These are phyloP conservation scores for Syncephalastrum sp. DNA, from an alignment of 371 early-diverging fungal species.

Conservation along the genomic window DNA sequence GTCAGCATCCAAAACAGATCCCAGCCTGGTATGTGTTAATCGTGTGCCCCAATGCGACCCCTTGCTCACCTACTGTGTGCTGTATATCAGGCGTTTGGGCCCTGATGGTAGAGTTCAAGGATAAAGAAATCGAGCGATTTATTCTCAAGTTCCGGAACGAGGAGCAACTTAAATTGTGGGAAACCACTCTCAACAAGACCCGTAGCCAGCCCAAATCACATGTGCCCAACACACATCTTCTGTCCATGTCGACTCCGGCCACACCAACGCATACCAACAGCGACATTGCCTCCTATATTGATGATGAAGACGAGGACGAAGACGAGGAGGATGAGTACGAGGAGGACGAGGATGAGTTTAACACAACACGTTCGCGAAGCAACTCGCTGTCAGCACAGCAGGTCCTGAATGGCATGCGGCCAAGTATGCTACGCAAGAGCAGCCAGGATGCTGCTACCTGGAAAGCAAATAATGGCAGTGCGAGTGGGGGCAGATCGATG, in stretches of 20 bases:
- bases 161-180: slow-evolving; percentile 92
- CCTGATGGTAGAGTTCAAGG: slow-evolving; percentile 79
- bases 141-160: slow-evolving; percentile 83
- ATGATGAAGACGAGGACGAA: slow-evolving; percentile 39
- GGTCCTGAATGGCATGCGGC: slow-evolving; percentile 18
- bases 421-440: slow-evolving; percentile 28
- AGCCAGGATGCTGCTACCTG: slow-evolving; percentile 20
- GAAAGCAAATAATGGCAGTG: slow-evolving; percentile 4
- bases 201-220: slow-evolving; percentile 18
- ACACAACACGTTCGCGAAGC: slow-evolving; percentile 21
- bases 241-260: slow-evolving; percentile 32
- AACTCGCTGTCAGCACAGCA: slow-evolving; percentile 34
- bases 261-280: slow-evolving; percentile 7
- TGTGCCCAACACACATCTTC: slow-evolving; percentile 44
- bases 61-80: slow-evolving; percentile 7
- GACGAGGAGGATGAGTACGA: slow-evolving; percentile 37
- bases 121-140: slow-evolving; percentile 79
- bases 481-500: slow-evolving; percentile 6
- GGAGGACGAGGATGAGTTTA: slow-evolving; percentile 31
- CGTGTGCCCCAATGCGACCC: neutral
- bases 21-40: slow-evolving; percentile 15
- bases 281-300: slow-evolving; percentile 26
- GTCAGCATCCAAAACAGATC: slow-evolving; percentile 20
- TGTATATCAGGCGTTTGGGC: slow-evolving; percentile 42
- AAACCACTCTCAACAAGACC: slow-evolving; percentile 59